Evolutionary conservation across 768 basidiomycete species (phyloP), one percentile per base, ranked within the genome.

Genomic region (Crassisporium funariophilum): DNA sequence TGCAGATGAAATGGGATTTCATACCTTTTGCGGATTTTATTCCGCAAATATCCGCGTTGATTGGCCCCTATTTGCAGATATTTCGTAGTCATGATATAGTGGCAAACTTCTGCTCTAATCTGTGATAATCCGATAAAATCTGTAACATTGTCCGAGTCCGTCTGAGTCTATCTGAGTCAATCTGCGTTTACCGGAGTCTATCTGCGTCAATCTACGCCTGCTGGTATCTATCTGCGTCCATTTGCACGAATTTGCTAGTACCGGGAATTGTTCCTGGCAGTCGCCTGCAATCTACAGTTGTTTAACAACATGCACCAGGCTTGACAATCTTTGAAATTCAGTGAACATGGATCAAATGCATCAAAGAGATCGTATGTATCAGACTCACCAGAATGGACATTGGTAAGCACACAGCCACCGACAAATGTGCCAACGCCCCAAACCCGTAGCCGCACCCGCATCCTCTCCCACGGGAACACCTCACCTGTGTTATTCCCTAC

Each of bases 21-120:
- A 15, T 37, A 9, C 35, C 35, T 37, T 37, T 37, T 37, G 35
- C 35, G 4, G 35, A 37, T 37, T 37, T 37, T 37, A 10, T 16
- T 37, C 35, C 20, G 16, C 4, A 2, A 10, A 4, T 3, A 37
- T 37, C 35, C 16, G 35, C 16, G 16, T 3, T 37, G 9, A 9
- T 37, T 9, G 4, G 16, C 3, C 9, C 35, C 35, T 3, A 37
- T 37, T 37, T 20, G 8, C 4, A 37, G 4, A 37, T 10, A 37
- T 15, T 10, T 37, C 9, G 35, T 37, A 9, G 2, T 10, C 16
- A 10, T 1, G 16, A 3, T 37, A 37, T 37, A 10, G 2, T 15
- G 2, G 35, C 35, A 10, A 15, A 9, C 9, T 37, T 37, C 35
- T 4, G 4, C 3, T 9, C 9, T 9, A 37, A 20, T 37, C 35